phyloP scores from a whole-genome alignment of 352 stramenopile genomes.

The Sclerospora graminicola region DNA sequence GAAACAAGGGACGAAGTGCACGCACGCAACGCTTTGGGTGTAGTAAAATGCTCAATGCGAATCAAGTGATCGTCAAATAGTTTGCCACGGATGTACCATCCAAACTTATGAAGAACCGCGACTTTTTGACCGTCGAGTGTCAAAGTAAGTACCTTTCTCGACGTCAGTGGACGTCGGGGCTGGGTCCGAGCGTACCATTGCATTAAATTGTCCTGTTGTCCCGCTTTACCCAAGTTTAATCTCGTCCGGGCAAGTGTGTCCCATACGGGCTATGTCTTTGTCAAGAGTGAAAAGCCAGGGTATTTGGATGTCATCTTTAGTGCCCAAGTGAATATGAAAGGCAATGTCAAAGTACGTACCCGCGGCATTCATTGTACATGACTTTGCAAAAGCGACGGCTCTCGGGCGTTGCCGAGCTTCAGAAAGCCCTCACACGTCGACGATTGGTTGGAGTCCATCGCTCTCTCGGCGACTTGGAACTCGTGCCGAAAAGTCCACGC shows the following conservation, averaged over 20 bases:
- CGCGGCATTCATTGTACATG: slow-evolving; percentile 32
- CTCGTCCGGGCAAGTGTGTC: slow-evolving; percentile 61
- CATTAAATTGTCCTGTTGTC: slow-evolving; percentile 54
- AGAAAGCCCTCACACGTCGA: slow-evolving; percentile 35
- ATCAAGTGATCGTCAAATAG: slow-evolving; percentile 69
- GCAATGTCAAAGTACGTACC: slow-evolving; percentile 37
- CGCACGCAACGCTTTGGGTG: slow-evolving; percentile 3
- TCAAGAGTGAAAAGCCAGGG: slow-evolving; percentile 47
- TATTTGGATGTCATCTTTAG: slow-evolving; percentile 59
- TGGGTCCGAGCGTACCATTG: slow-evolving; percentile 67
- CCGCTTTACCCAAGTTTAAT: slow-evolving; percentile 34
- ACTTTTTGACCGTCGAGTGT: slow-evolving; percentile 67
- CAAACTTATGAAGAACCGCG: slow-evolving; percentile 52
- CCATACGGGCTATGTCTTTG: slow-evolving; percentile 62
- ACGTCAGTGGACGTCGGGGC: slow-evolving; percentile 43
- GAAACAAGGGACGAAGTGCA: slow-evolving; percentile 23
- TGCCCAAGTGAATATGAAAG: slow-evolving; percentile 56
- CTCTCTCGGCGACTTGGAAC: slow-evolving; percentile 58
- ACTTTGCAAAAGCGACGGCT: slow-evolving; percentile 47
- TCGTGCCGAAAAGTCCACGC: slow-evolving; percentile 47
- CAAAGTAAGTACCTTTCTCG: slow-evolving; percentile 61
- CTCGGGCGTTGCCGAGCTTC: slow-evolving; percentile 32
- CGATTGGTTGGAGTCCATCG: slow-evolving; percentile 35
- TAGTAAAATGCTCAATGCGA: slow-evolving; percentile 29
- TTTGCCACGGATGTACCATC: slow-evolving; percentile 39